Base-by-base conservation (phyloP, 2,329 filamentous ascomycete genomes). In the Colletotrichum lupini region DNA sequence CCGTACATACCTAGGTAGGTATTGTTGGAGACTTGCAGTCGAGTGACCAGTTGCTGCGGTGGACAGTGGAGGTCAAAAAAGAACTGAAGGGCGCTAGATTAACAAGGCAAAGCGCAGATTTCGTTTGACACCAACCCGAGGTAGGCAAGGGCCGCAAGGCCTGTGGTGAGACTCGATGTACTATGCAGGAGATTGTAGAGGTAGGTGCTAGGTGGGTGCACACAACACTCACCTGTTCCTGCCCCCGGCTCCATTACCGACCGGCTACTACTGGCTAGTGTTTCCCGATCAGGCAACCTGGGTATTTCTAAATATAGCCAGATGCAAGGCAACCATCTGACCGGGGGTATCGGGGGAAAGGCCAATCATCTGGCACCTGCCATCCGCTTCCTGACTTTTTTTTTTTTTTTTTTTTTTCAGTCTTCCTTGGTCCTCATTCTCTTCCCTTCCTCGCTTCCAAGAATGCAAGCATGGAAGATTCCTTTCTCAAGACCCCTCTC, bases 181-280 rank as follows among this genome's bases (percentile, higher is more conserved):
- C 26, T 26, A 26, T 26, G 26, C 26, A 26, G 26, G 5, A 61
- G 16, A 61, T 5, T 49, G 19, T 9, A 61, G 16, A 61, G 59
- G 35, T 42, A 53, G 58, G 69, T 68, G 26, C 26, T 26, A 5
- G 65, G 58, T 56, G 57, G 63, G 62, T 56, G 63, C 63, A 26
- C 28, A 55, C 46, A 56, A 69, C 66, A 59, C 70, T 73, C 67
- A 61, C 70, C 60, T 73, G 70, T 42, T 70, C 56, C 55, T 70
- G 59, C 66, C 69, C 42, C 59, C 53, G 57, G 49, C 58, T n/a
- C 69, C 59, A 68, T 58, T 24, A 30, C 58, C 52, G 52, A 63
- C 58, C 49, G 52, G 58, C 42, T 42, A 63, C 46, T 52, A 68
- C 46, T 65, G 46, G 56, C 60, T 70, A 73, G 67, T 16, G 32